Conservation (phyloP, 2,329 filamentous ascomycete genomes). For the Ophiostoma pallidulum region DNA sequence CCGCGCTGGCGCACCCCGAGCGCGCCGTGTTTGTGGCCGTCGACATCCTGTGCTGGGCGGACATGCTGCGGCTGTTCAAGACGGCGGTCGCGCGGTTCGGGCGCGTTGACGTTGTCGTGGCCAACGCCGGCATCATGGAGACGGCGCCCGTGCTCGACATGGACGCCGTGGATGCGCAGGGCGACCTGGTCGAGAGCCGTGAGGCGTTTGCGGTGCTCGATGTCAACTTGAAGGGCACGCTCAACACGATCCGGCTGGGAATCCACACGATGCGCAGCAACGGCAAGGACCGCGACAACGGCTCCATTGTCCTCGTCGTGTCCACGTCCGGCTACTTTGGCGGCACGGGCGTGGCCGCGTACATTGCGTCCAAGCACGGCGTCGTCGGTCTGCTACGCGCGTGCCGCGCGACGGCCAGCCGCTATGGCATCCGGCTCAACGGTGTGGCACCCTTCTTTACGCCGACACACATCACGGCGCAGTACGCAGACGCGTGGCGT, state of each 20-base stretch:
- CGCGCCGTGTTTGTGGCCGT: conserved; percentile 28
- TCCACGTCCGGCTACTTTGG: conserved; percentile 25
- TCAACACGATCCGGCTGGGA: conserved; percentile 25
- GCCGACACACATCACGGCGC: conserved; percentile 32
- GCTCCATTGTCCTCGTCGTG: conserved; percentile 35
- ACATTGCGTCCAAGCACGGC: conserved; percentile 17
- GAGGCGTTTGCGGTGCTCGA: conserved; percentile 27
- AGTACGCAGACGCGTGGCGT: conserved; percentile 27
- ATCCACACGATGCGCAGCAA: conserved; percentile 22
- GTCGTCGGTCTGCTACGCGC: conserved; percentile 16
- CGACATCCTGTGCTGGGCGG: conserved; percentile 27
- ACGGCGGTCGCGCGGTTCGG: conserved; percentile 25
- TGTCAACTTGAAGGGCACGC: conserved; percentile 34
- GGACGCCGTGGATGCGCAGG: conserved; percentile 17
- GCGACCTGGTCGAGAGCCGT: conserved; percentile 16
- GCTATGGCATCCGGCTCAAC: conserved; percentile 29
- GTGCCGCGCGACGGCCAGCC: conserved; percentile 17
- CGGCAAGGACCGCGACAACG: conserved; percentile 16
- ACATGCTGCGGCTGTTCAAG: conserved; percentile 28
- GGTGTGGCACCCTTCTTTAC: conserved; percentile 36
- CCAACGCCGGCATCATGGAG: conserved; percentile 34
- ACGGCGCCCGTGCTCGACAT: conserved; percentile 19
- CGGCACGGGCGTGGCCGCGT: conserved; percentile 20
- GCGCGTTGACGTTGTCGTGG: conserved; percentile 30
- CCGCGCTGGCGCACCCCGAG: conserved; percentile 19